Conservation (phyloP, 2,329 filamentous ascomycete species). For the Phoma sp. region DNA sequence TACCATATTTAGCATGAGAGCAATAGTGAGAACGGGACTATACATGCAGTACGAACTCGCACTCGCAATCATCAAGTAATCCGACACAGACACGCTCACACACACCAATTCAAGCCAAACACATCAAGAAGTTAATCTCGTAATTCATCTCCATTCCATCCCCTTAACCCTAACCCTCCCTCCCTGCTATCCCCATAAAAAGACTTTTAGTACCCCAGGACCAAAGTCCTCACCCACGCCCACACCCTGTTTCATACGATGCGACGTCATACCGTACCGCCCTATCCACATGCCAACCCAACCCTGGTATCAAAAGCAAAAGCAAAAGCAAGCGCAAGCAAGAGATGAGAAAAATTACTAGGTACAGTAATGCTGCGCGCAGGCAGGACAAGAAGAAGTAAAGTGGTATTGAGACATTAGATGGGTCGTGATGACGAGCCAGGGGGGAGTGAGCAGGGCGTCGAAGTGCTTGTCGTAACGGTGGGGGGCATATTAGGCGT, state of each 20-base stretch:
- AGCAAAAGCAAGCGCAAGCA: slow-evolving; percentile 20
- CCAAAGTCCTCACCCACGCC: not conserved
- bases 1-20: no score
- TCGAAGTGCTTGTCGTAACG: slow-evolving; percentile 21
- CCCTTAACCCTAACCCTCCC: not conserved
- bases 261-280: not conserved
- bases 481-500: not conserved
- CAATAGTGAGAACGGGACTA: no score
- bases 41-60: no score
- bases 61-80: no score
- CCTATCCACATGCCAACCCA: slow-evolving; percentile 8
- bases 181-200: not conserved
- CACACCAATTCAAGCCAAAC: no score
- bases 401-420: slow-evolving; percentile 47
- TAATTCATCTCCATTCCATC: not conserved
- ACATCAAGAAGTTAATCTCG: not conserved
- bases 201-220: not conserved
- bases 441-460: slow-evolving; percentile 26
- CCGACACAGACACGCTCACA: no score
- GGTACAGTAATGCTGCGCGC: slow-evolving; percentile 27
- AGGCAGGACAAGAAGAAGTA: slow-evolving; percentile 11
- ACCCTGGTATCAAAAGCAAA: slow-evolving; percentile 33
- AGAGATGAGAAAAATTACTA: slow-evolving; percentile 30
- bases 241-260: no score
- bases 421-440: slow-evolving; percentile 37